Evolutionary conservation across 345 rosid genomes (phyloP), one percentile per base, ranked within the genome.

Genomic region (Mangifera indica): DNA sequence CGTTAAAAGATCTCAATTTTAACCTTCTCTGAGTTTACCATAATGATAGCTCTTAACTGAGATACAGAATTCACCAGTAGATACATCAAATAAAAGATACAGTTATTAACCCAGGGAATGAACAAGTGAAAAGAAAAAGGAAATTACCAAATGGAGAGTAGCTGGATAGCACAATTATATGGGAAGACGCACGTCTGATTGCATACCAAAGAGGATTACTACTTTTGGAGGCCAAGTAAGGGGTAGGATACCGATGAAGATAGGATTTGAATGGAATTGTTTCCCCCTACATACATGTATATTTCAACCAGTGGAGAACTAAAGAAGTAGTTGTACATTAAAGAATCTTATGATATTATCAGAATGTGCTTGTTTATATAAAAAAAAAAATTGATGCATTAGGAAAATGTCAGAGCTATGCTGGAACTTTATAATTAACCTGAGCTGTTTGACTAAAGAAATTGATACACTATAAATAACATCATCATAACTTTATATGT

Each of bases 181-280:
- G 42, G 7, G 42, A 6, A 37, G 42, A 6, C 6, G 42, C 8
- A 5, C 42, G 42, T 37, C 42, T 37, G 7, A 37, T 7, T 5
- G 42, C 42, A 37, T 37, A 37, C 42, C 42, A 37, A 5, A 37
- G 42, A 0, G 42, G 42, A 37, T 7, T 37, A 7, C 42, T 37
- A 7, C 42, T 37, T 5, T 37, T 37, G 7, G 42, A 37, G 7
- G 42, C 8, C 8, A 37, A 7, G 7, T 37, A 6, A 37, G 42
- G 42, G 1, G 8, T 37, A 7, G 42, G 86, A 77, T 85, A 89
- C 69, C 98, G 92, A 61, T 91, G 73, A 74, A 92, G 98, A 83
- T 68, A 92, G 60, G 84, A 80, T 81, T 89, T 95, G 80, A 95
- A 95, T 78, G 99, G 98, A 73, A 75, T 1, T 56, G 88, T 84